Base-by-base conservation (phyloP, 768 basidiomycete species). In the Pleurotus giganteus region DNA sequence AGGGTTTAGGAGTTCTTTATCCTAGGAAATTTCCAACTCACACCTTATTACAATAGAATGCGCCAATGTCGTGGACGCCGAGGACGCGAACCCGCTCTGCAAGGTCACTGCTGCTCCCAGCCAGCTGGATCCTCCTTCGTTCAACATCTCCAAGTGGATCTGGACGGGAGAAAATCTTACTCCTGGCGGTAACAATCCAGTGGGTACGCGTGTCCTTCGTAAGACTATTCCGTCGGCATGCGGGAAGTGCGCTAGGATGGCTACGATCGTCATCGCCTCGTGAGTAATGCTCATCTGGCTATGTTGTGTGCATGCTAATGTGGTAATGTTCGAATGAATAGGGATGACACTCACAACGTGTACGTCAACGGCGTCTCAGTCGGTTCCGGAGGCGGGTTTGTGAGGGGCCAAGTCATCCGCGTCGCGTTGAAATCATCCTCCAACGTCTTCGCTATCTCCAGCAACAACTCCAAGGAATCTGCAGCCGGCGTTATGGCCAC, bases 201-300 rank as follows among this genome's bases (percentile, higher is more conserved):
- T 46, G 8, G 57, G 47, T 13, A 17, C 47, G 23, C 57, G 64
- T n/a, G 71, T 63, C 7, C 66, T 72, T 49, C 67, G 71, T n/a
- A 64, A 65, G 44, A 66, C 65, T 0, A 66, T 59, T 55, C 36
- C 57, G 1, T 37, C 66, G 0, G 67, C 68, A 0, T 54, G 21
- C 12, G 65, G 66, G 6, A 69, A 68, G 52, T 57, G 52, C 0
- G 55, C 66, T 2, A 52, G 47, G 5, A 60, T 52, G 27, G 66
- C 66, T 0, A 47, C 54, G 3, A 51, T 70, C 6, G 50, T 69
- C 1, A 60, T 65, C 21, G 65, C 67, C 3, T 65, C 63, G 4
- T 69, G n/a, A 52, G n/a, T 50, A n/a, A 36, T 36, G 7, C 8
- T 7, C 7, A 34, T 7, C 7, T 34, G 15, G 15, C 15, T 15